Evolutionary conservation across 2,329 filamentous ascomycete genomes (phyloP).

Genomic region (Claviceps sp.): DNA sequence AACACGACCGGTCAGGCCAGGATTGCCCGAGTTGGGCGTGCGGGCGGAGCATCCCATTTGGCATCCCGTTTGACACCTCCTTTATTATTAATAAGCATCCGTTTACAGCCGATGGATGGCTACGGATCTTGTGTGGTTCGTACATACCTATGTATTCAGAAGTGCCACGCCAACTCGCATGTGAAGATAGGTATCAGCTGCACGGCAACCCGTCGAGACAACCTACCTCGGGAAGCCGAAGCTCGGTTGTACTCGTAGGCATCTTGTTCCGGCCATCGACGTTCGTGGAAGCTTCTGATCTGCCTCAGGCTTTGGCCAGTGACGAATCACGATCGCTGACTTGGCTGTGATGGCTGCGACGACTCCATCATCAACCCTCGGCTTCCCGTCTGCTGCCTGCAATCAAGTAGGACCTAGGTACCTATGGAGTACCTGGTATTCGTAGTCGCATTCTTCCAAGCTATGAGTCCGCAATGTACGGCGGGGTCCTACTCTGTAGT

Average conservation of each 20-base stretch:
- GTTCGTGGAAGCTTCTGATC: not conserved
- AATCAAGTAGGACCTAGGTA: not conserved
- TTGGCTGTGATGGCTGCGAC: not conserved
- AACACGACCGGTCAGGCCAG: constrained; percentile 6
- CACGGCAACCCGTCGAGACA: not conserved
- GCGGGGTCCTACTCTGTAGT: too few species aligned
- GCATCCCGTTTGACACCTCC: too few species aligned
- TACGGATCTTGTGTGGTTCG: too few species aligned
- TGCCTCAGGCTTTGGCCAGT: not conserved
- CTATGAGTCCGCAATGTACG: not conserved
- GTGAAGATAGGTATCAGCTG: not conserved
- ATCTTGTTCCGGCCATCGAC: not conserved
- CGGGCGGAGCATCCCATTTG: constrained; percentile 2
- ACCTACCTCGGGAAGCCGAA: not conserved
- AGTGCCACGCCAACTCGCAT: not conserved
- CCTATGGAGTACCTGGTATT: not conserved
- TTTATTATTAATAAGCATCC: too few species aligned
- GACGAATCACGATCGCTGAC: not conserved
- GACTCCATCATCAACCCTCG: too few species aligned
- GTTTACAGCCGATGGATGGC: too few species aligned
- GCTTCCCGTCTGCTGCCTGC: not conserved
- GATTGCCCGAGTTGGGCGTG: not conserved
- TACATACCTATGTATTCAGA: too few species aligned
- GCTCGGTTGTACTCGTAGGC: not conserved
- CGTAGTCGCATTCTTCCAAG: not conserved